Evolutionary conservation across 1,139 yeast species (phyloP), one percentile per base, ranked within the genome.

Genomic region (Pichiaceae sp.): DNA sequence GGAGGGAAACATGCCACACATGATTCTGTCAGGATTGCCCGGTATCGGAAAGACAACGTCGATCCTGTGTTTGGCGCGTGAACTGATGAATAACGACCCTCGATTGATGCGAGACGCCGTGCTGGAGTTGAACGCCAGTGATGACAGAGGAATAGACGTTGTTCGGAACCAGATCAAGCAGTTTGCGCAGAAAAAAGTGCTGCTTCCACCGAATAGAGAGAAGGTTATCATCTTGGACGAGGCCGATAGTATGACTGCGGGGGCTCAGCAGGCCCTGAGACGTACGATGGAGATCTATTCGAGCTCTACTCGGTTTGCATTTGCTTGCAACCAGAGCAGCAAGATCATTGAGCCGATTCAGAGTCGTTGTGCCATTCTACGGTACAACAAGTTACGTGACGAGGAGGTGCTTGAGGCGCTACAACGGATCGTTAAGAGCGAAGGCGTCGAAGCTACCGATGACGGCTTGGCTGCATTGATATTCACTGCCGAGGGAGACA

Each of bases 201-300:
- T 64, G 53, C 70, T 73, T 54, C 95, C 71, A 47, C 72, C 65
- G 39, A 96, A 75, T 44, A 74, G 78, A 49, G 96, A 91, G 54
- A 91, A 91, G 67, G 84, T 91, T 42, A 73, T 91, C 45, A 87
- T 89, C 38, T 63, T 89, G 44, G 97, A 89, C 59, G 97, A 89
- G 59, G 97, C 96, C 0, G 97, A 91, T 56, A 83, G 95, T n/a
- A 85, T 91, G 89, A 91, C 98, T 0, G 89, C 96, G 0, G 96
- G 95, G 34, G 98, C 98, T 1, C 99, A 91, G 59, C 96, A 89
- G 55, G 99, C 99, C 0, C 66, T 91, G 50, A 72, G 98, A 62
- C 74, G 99, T 56, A 91, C 97, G 1, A 91, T 91, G 98, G 99
- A 91, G 56, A 74, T 91, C 21, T 91, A 86, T 54, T 83, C 96